Base-by-base conservation (phyloP, 352 stramenopile species). In the Halophytophthora batemanensis region DNA sequence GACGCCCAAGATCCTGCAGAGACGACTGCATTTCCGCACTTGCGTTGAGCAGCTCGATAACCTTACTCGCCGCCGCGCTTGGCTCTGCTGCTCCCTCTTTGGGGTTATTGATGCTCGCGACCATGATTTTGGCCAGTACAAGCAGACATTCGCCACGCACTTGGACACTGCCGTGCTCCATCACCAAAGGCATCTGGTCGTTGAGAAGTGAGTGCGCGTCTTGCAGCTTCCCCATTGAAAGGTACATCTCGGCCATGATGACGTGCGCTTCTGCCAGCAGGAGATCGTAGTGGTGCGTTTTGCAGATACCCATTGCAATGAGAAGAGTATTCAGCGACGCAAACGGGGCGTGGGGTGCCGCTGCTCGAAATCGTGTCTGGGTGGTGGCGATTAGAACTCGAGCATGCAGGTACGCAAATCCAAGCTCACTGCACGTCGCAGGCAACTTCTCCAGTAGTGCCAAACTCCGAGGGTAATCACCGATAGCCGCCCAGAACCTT, bases 111-210 rank as follows among this genome's bases (percentile, higher is more conserved):
- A 61, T 56, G 38, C 50, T 68, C 29, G 68, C 67, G 21, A 90
- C 46, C 35, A 59, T 62, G 5, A 59, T 69, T 35, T 87, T 90
- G 0, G 75, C 77, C 19, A 90, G 51, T 28, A 88, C 29, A 0
- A 90, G 55, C 25, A 85, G 57, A 5, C 69, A 74, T 33, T 90
- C 70, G 10, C 69, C 78, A 15, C 75, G 76, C 12, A 89, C 17
- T 48, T 76, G 46, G 28, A 87, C 57, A 23, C 59, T 71, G 15
- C 78, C 78, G 47, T 88, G 68, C 34, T 91, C 78, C 54, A 82
- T 77, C n/a, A 85, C 66, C 13, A 88, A 25, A 13, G 72, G 50
- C 76, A 89, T 88, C 39, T 89, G 72, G 17, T 77, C 58, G 7
- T 75, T 61, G 13, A 91, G 50, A 14, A 91, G 53, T 18, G 67